Base-by-base conservation (phyloP, 1,139 yeast species). In the Pichia sp. region DNA sequence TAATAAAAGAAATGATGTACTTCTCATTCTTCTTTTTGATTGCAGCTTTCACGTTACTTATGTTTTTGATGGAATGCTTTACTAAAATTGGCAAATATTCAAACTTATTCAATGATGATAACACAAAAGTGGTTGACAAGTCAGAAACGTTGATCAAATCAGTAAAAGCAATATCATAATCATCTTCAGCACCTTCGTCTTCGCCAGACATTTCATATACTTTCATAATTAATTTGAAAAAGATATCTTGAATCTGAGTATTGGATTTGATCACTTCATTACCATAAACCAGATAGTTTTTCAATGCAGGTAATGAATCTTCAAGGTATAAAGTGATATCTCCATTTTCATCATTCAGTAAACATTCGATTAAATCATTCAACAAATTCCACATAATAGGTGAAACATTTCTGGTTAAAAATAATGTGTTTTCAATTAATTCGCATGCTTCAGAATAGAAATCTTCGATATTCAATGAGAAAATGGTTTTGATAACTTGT, bases 381-480 rank as follows among this genome's bases (percentile, higher is more conserved):
- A 87, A 79, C 38, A 81, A 66, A 41, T 72, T 71, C 96, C 97
- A 90, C 72, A 88, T 80, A 38, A 72, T 66, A 10, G 86, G 85
- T 8, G 90, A 77, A 27, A 92, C 80, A 10, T 68, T 60, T 60
- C 94, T 77, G 40, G 85, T 70, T 48, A 87, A 70, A 61, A 84
- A 90, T 0, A 94, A 79, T 31, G 94, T 79, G 62, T 86, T 87
- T 57, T 92, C 97, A 53, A 88, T 77, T 57, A 92, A 72, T 56
- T 87, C 95, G 52, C 88, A 79, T 38, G 81, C 74, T 62, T 92
- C 97, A 36, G 85, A 77, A 59, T 81, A 81, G 61, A 85, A 87
- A 57, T 87, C 95, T 52, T 83, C 86, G 59, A 86, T 66, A 43
- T 74, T 73, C 52, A 81, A 73, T 35, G 66, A 69, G 47, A 90